phyloP scores from a whole-genome alignment of 2,329 filamentous ascomycete species.

The Penicillium sp. region DNA sequence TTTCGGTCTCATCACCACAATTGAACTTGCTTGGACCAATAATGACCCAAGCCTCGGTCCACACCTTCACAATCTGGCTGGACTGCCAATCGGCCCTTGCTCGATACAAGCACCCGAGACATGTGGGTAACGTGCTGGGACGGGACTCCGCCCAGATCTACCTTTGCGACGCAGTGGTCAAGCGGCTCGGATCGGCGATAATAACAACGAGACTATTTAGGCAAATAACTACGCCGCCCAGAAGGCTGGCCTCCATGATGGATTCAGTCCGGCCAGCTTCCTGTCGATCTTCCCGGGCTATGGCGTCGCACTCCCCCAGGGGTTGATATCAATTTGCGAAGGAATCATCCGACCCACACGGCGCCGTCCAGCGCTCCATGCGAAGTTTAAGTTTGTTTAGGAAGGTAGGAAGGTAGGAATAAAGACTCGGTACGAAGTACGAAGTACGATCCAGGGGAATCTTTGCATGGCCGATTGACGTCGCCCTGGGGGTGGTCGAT shows the following conservation, averaged over 20 bases:
- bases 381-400: too few relatives aligned
- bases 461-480: too few relatives aligned
- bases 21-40: too few relatives aligned
- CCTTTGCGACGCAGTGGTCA: conserved; percentile 40
- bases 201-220: conserved; percentile 30
- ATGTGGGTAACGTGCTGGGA: conserved; percentile 28
- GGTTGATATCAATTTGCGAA: conserved; percentile 30
- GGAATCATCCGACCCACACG: conserved; percentile 39
- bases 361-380: conserved; percentile 39
- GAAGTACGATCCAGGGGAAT: too few relatives aligned
- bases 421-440: too few relatives aligned
- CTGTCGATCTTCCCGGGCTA: conserved; percentile 38
- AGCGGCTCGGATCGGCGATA: conserved; percentile 33
- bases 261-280: conserved; percentile 36
- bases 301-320: conserved; percentile 33
- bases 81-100: conserved; percentile 37
- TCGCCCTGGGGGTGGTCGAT: too few relatives aligned
- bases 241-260: conserved; percentile 27
- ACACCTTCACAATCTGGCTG: conserved; percentile 44
- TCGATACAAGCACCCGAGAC: conserved; percentile 34
- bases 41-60: too few relatives aligned
- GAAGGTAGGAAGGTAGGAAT: too few relatives aligned
- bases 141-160: conserved; percentile 36
- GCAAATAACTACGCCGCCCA: conserved; percentile 29
- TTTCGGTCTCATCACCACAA: conserved; percentile 41